phyloP scores from a whole-genome alignment of 768 basidiomycete genomes.

The Agrocybe praecox region DNA sequence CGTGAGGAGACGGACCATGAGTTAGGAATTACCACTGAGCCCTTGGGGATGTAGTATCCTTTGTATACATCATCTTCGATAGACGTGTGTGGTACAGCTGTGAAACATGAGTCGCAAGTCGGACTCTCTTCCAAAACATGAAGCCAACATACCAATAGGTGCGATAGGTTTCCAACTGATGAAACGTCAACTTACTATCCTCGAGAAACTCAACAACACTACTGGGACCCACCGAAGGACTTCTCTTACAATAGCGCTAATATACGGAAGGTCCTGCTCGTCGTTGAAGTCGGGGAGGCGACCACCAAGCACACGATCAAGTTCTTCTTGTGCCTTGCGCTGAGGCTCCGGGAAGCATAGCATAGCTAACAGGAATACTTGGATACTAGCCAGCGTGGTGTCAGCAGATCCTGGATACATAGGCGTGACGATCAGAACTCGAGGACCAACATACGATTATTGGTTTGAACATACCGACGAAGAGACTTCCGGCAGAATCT shows the following conservation, averaged over 20 bases:
- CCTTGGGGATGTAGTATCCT: slow-evolving; percentile 7
- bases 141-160: slow-evolving; percentile 4
- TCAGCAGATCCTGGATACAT: neutral
- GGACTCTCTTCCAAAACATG: too few species aligned
- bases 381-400: slow-evolving; percentile 7
- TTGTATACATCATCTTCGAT: neutral
- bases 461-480: neutral
- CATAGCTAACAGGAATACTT: slow-evolving; percentile 2
- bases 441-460: neutral
- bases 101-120: too few species aligned
- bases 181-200: neutral
- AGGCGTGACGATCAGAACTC: neutral
- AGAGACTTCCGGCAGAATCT: slow-evolving; percentile 1
- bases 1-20: slow-evolving; percentile 4
- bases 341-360: slow-evolving; percentile 2
- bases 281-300: slow-evolving; percentile 10
- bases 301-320: slow-evolving; percentile 5
- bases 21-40: slow-evolving; percentile 2
- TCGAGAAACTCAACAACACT: neutral
- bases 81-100: neutral
- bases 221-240: neutral
- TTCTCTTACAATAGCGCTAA: slow-evolving; percentile 6
- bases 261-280: slow-evolving; percentile 2
- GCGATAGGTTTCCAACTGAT: slow-evolving; percentile 3
- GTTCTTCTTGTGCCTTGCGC: slow-evolving; percentile 7